These are phyloP conservation scores for Harringtonia aguacate DNA, from an alignment of 2,329 filamentous ascomycete genomes.

Conservation along the genomic window DNA sequence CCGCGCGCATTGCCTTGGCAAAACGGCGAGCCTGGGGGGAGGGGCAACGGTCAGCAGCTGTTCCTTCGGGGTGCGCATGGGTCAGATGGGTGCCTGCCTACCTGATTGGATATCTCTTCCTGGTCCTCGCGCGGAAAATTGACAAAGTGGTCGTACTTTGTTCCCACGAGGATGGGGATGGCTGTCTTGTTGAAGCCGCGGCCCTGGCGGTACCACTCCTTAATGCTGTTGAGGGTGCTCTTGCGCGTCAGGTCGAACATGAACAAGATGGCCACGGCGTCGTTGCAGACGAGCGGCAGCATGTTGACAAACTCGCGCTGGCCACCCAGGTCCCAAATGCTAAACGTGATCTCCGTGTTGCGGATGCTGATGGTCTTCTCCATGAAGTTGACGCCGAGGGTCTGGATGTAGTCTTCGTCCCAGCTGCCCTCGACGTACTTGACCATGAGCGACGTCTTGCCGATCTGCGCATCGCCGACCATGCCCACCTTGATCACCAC, in stretches of 20 bases:
- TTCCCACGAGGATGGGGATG: conserved; percentile 95
- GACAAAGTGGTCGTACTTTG: conserved; percentile 98
- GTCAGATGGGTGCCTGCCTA: conserved; percentile 25
- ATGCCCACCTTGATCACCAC: conserved; percentile 99
- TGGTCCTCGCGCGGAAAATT: conserved; percentile 97
- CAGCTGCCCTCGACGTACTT: conserved; percentile 99
- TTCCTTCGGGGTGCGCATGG: not conserved
- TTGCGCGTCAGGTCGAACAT: conserved; percentile 99
- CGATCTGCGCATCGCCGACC: conserved; percentile 98
- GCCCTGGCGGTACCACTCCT: conserved; percentile 98
- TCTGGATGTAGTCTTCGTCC: conserved; percentile 99
- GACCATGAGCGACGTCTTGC: conserved; percentile 98
- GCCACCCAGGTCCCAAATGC: conserved; percentile 96
- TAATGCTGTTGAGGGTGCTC: conserved; percentile 97
- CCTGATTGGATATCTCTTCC: conserved; percentile 96
- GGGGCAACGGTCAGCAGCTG: not conserved
- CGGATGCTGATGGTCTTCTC: conserved; percentile 99
- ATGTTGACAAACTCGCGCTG: conserved; percentile 99
- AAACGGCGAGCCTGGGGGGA: conserved; percentile 91
- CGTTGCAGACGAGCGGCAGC: conserved; percentile 97
- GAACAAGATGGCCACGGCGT: conserved; percentile 95
- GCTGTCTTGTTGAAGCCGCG: conserved; percentile 99
- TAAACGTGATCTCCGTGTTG: conserved; percentile 99
- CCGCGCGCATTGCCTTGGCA: conserved; percentile 95
- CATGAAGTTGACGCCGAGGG: conserved; percentile 98